Evolutionary conservation across 768 basidiomycete genomes (phyloP).

Genomic region (Collybia sordida): DNA sequence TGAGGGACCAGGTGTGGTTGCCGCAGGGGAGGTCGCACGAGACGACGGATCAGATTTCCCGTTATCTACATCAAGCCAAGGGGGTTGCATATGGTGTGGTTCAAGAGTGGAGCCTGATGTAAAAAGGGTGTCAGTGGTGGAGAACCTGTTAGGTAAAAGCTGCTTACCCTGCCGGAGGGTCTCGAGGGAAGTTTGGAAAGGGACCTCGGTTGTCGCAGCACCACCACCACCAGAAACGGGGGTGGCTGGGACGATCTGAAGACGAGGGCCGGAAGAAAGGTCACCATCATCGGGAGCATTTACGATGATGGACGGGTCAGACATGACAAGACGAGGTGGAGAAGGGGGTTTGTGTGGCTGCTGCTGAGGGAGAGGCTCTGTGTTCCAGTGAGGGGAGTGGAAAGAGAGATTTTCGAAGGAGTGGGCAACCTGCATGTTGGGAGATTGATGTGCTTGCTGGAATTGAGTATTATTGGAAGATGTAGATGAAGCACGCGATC

Average conservation of each 20-base stretch:
- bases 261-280: slow-evolving; percentile 52
- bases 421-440: slow-evolving; percentile 55
- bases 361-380: slow-evolving; percentile 41
- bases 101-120: neutral
- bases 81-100: no score
- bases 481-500: slow-evolving; percentile 66
- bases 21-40: slow-evolving; percentile 17
- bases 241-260: slow-evolving; percentile 83
- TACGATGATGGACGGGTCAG: slow-evolving; percentile 52
- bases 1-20: slow-evolving; percentile 26
- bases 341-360: slow-evolving; percentile 41
- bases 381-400: slow-evolving; percentile 60
- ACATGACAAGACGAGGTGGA: slow-evolving; percentile 57
- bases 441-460: slow-evolving; percentile 34
- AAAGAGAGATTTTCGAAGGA: slow-evolving; percentile 66
- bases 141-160: neutral
- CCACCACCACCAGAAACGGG: slow-evolving; percentile 67
- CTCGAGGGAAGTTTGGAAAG: slow-evolving; percentile 50
- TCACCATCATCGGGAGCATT: slow-evolving; percentile 63
- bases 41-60: slow-evolving; percentile 15
- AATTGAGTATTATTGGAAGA: slow-evolving; percentile 52
- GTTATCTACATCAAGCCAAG: slow-evolving; percentile 12
- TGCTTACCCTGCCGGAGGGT: slow-evolving; percentile 8
- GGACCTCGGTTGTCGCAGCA: slow-evolving; percentile 35
- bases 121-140: neutral